These are phyloP conservation scores for Fusarium sp. DNA, from an alignment of 2,329 filamentous ascomycete genomes.

Conservation along the genomic window DNA sequence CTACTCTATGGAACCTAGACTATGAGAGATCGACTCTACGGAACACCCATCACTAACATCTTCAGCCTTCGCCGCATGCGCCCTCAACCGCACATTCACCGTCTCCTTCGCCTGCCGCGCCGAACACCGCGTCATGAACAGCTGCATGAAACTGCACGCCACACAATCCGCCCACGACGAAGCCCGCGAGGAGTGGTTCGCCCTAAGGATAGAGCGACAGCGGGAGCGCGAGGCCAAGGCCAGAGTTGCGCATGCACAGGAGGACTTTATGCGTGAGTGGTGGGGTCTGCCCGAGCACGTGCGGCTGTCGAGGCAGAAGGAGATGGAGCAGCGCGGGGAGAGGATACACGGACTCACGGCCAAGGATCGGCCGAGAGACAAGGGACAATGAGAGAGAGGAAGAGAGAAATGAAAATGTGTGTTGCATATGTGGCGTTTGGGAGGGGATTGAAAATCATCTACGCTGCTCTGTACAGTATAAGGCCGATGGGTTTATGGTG, in stretches of 20 bases:
- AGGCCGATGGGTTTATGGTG: background rate
- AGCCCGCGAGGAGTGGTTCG: slow-evolving; percentile 95
- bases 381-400: slow-evolving; percentile 21
- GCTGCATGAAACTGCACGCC: slow-evolving; percentile 89
- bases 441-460: slow-evolving; percentile 35
- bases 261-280: slow-evolving; percentile 75
- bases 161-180: slow-evolving; percentile 87
- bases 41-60: slow-evolving; percentile 13
- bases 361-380: slow-evolving; percentile 43
- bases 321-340: slow-evolving; percentile 65
- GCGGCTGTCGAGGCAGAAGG: slow-evolving; percentile 62
- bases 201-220: slow-evolving; percentile 77
- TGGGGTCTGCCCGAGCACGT: slow-evolving; percentile 73
- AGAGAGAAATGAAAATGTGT: background rate
- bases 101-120: slow-evolving; percentile 88
- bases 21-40: background rate
- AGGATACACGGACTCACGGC: slow-evolving; percentile 67
- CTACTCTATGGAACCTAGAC: slow-evolving; percentile 3
- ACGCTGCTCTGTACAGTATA: slow-evolving; percentile 43
- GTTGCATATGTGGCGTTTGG: slow-evolving; percentile 47
- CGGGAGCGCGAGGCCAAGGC: slow-evolving; percentile 75
- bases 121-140: slow-evolving; percentile 89
- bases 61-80: slow-evolving; percentile 91
- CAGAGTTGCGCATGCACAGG: slow-evolving; percentile 70
- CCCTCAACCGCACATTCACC: slow-evolving; percentile 85